A percentile compares a stretch with the other conserved stretches of the same genome.
phyloP scores from a whole-genome alignment of 2,329 filamentous ascomycete genomes.

The Elsinoe australis region DNA sequence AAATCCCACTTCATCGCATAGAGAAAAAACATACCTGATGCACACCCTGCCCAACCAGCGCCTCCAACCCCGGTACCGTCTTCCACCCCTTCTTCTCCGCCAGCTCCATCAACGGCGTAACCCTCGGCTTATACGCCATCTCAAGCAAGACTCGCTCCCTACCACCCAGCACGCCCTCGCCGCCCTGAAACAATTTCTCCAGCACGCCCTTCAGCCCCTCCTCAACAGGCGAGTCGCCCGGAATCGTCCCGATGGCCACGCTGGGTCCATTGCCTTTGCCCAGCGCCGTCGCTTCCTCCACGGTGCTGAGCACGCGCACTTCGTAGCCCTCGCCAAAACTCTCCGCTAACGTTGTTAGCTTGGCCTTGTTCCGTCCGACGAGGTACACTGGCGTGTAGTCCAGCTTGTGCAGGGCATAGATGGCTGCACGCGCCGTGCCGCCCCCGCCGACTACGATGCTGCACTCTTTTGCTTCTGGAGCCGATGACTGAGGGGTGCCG shows the following conservation, averaged over 20 bases:
- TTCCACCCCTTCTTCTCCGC: constrained; percentile 71
- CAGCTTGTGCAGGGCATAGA: constrained; percentile 78
- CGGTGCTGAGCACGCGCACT: constrained; percentile 54
- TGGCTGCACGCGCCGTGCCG: constrained; percentile 82
- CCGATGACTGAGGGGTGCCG: constrained; percentile 24
- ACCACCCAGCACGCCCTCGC: constrained; percentile 27
- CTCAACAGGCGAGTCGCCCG: constrained; percentile 79
- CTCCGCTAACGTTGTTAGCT: constrained; percentile 58
- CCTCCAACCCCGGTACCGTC: constrained; percentile 80
- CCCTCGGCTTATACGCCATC: constrained; percentile 89
- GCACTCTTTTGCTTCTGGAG: constrained; percentile 25
- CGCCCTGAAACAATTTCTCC: constrained; percentile 45
- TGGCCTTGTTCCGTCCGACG: constrained; percentile 65
- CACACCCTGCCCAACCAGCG: constrained; percentile 74
- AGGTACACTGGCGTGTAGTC: constrained; percentile 82
- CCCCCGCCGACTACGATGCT: constrained; percentile 85
- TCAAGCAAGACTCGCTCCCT: constrained; percentile 64
- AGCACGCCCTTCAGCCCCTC: constrained; percentile 59
- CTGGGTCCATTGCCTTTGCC: constrained; percentile 46
- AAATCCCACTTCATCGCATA: constrained; percentile 9
- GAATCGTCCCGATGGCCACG: constrained; percentile 84
- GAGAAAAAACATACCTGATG: constrained; percentile 55
- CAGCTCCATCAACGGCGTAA: constrained; percentile 78
- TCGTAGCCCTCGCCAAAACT: constrained; percentile 70
- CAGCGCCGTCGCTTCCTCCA: constrained; percentile 45